Percentiles rank a stretch among this genome's conserved stretches.
phyloP scores from a whole-genome alignment of 176 grass and related monocot genomes.

The Carex littledalei region DNA sequence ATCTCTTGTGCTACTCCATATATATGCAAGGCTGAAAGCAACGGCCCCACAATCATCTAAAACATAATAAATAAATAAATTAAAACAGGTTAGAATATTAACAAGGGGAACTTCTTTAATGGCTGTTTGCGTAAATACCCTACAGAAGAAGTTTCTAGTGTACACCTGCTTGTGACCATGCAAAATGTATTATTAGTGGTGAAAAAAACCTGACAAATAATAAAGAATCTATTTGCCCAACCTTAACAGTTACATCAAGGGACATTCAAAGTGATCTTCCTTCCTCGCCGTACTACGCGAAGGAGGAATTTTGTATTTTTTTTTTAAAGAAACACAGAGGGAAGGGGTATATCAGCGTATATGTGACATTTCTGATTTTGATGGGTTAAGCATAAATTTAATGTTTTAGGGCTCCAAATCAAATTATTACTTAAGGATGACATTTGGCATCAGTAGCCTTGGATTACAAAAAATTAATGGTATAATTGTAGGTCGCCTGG shows the following conservation, averaged over 20 bases:
- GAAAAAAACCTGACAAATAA: not conserved
- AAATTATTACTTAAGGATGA: not conserved
- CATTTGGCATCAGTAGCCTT: not conserved
- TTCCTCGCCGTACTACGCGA: not conserved
- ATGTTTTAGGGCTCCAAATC: not conserved
- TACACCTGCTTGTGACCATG: not conserved
- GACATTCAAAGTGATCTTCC: not conserved
- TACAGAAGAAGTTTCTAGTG: not conserved
- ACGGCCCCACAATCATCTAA: slow-evolving; percentile 81
- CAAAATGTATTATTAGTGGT: not conserved
- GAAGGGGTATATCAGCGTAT: not conserved
- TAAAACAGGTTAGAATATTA: not conserved
- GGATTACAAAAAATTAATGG: not conserved
- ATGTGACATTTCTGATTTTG: not conserved
- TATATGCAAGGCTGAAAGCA: slow-evolving; percentile 79
- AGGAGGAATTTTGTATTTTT: not conserved
- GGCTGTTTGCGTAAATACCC: not conserved
- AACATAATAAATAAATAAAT: not conserved
- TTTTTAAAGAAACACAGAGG: not conserved
- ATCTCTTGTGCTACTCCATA: slow-evolving; percentile 87
- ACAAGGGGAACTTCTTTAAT: not conserved
- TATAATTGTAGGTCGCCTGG: not conserved
- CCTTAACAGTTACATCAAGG: not conserved
- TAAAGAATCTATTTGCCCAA: not conserved
- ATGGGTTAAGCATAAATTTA: not conserved